Evolutionary conservation across 352 stramenopile genomes (phyloP), one percentile per base, ranked within the genome.

Genomic region (Pythium apleroticum): DNA sequence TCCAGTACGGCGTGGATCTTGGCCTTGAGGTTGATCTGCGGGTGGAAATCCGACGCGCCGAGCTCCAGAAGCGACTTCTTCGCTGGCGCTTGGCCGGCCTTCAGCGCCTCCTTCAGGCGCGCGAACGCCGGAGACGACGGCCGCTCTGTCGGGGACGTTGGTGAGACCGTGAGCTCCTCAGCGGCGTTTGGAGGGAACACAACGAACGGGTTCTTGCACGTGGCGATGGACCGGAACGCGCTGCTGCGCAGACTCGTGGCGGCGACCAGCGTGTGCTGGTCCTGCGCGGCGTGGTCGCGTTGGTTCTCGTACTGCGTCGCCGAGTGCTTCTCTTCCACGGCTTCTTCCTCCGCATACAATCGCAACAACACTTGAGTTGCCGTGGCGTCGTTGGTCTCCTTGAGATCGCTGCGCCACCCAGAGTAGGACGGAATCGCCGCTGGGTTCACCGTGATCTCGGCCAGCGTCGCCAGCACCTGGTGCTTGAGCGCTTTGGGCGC

Each of bases 391-490:
- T 79, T 78, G 2, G 69, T 72, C 4, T 83, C 78, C 5, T 65
- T 75, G 4, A 72, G 60, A 20, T 83, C 75, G 52, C 80, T 84
- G 7, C 80, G 66, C 83, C 85, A 94, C 20, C 65, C 68, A 22
- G 78, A 54, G 61, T 82, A 94, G 14, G 79, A 91, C 25, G 80
- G 82, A 17, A 90, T 82, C 12, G 84, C 80, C 15, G 78, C 80
- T n/a, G 82, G 80, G 55, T 90, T 89, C 3, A 86, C 79, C 37
- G 78, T 90, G 50, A 91, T 72, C 63, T 93, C 84, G 0, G 83
- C 77, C 8, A 93, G 65, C 6, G 80, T 72, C 12, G 81, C 86
- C 4, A 95, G 67, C 11, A 74, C 65, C 49, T 94, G 86, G 52
- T 83, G 72, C 24, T 85, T 78, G 45, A 93, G 58, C 11, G 77